Evolutionary conservation across 768 basidiomycete genomes (phyloP), one percentile per base, ranked within the genome.

Genomic region (Kwoniella botswanensis): DNA sequence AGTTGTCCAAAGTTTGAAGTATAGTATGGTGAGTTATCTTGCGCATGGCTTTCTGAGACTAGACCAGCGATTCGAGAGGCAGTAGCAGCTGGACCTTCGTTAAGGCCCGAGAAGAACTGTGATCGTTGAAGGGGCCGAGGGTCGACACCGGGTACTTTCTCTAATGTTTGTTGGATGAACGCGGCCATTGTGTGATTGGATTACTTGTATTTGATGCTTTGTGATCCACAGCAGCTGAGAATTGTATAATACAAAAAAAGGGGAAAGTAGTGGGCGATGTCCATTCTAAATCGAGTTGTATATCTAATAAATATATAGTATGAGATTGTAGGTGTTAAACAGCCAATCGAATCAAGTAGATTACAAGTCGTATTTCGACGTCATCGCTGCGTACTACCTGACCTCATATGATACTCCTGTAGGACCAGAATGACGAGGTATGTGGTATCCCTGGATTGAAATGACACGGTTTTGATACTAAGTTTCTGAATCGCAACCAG

Each of bases 1-100:
- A 80, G 74, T 59, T 82, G 81, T 21, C 81, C 81, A 71, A 81
- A 81, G 76, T 82, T 82, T 66, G 70, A 69, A 12, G 79, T 77
- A 68, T 75, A 78, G 63, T 70, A 74, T 17, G 76, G 77, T 13
- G 78, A 70, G 53, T 78, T 74, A 65, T 82, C 81, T 43, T 73
- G 46, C 17, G 80, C 78, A 7, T 75, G 62, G 5, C 67, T 68
- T 58, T 69, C 66, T 54, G 75, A 75, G 13, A 77, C 75, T 1
- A 82, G 63, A 5, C 81, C 81, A 13, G 79, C 77, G 64, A 82
- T 67, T 17, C 81, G 70, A 10, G 79, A 71, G 18, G 81, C 81
- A 13, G 75, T 78, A 29, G 53, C 65, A 3, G 81, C 81, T 4
- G 79, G 81, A 24, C 81, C 81, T 29, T 82, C 79, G 71, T 82